phyloP scores from a whole-genome alignment of 352 stramenopile genomes.

The Globisporangium alternatum region DNA sequence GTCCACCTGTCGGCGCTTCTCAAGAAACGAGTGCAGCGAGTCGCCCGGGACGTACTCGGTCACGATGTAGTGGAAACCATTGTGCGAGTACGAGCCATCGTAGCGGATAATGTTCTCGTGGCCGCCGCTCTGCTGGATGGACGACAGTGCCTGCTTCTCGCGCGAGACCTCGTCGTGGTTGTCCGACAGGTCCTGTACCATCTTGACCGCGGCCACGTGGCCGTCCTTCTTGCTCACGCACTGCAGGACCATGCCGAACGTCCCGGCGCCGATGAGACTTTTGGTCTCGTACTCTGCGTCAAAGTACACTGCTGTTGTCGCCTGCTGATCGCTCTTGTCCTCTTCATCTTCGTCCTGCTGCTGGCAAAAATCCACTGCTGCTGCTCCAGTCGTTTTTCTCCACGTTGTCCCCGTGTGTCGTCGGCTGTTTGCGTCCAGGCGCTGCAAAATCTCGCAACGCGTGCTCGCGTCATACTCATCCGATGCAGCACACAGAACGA shows the following conservation, averaged over 20 bases:
- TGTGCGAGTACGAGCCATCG: conserved; percentile 61
- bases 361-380: not conserved
- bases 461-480: not conserved
- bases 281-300: conserved; percentile 66
- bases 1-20: conserved; percentile 47
- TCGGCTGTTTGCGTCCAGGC: conserved; percentile 1
- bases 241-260: conserved; percentile 85
- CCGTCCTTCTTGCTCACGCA: conserved; percentile 67
- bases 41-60: conserved; percentile 69
- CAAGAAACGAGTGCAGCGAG: conserved; percentile 67
- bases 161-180: conserved; percentile 55
- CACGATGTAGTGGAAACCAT: conserved; percentile 84
- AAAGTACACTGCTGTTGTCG: conserved; percentile 32
- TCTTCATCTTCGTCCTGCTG: not conserved
- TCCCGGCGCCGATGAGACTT: conserved; percentile 57
- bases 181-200: conserved; percentile 60
- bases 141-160: conserved; percentile 53
- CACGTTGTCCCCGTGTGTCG: conserved; percentile 17
- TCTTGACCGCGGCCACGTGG: conserved; percentile 69
- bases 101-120: conserved; percentile 66
- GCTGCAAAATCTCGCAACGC: conserved; percentile 12
- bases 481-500: not conserved
- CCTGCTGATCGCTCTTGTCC: not conserved
- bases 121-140: conserved; percentile 51
- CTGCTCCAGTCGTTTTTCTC: not conserved